Evolutionary conservation across 768 basidiomycete genomes (phyloP), one percentile per base, ranked within the genome.

Genomic region (Suillus decipiens): DNA sequence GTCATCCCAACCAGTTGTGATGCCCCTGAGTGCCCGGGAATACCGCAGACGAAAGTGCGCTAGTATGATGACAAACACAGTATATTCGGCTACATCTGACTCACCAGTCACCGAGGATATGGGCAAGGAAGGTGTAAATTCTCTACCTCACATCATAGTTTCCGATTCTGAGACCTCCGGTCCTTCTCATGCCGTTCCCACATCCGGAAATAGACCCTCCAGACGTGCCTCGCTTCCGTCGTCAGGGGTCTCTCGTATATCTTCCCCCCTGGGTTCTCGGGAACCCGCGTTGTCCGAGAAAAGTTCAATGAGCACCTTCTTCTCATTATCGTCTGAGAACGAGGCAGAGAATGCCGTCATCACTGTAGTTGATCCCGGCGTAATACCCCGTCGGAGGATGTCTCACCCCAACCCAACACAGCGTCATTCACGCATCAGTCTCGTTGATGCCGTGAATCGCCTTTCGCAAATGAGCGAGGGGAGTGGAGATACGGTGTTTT

Each of bases 21-120:
- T 75, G 73, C 73, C 73, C 0, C 65, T 75, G 47, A 76, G 69
- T 6, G 75, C 70, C 0, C 70, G 42, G 14, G 70, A 75, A n/a
- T 75, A 68, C 37, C 68, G 67, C 42, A 75, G 68, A 28, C 66
- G 53, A 60, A 73, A 68, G 7, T 43, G 67, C 14, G 65, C 31
- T 2, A 60, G 59, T 53, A 56, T 8, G 11, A 60, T 33, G 17
- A 47, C 67, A 31, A 43, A 37, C 60, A 0, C 53, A 28, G 19
- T 22, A 19, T 42, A 48, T 24, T 8, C 39, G 22, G 12, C 24
- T 1, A 48, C 22, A 34, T 34, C 28, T 17, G 10, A 19, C 22
- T 28, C 31, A 12, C 61, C 37, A 31, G 63, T 22, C 11, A 19
- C n/a, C 36, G 41, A 33, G 42, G 17, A 58, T 7, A 42, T 22